These are phyloP conservation scores for Boletus sp. DNA, from an alignment of 768 basidiomycete species.

Conservation along the genomic window DNA sequence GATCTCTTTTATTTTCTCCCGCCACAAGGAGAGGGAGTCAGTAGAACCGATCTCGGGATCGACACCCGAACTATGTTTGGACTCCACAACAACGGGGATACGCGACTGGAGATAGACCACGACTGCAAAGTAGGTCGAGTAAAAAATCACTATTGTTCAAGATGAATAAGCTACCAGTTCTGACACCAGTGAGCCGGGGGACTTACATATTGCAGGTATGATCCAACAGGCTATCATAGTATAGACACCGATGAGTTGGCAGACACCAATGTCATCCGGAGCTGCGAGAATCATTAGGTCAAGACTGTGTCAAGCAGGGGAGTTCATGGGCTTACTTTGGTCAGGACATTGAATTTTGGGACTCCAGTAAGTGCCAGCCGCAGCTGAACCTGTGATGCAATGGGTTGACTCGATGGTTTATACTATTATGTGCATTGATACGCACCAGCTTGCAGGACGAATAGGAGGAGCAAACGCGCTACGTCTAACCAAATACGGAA, in stretches of 20 bases:
- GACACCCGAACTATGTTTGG: background rate
- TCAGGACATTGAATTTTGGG: constrained; percentile 43
- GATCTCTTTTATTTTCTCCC: constrained; percentile 2
- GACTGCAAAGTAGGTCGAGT: constrained; percentile 40
- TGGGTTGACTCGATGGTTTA: background rate
- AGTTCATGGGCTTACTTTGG: constrained; percentile 34
- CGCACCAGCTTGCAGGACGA: constrained; percentile 48
- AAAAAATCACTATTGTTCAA: constrained; percentile 39
- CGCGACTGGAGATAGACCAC: constrained; percentile 37
- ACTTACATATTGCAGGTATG: constrained; percentile 50
- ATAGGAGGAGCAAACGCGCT: constrained; percentile 46
- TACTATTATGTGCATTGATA: background rate
- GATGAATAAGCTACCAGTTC: constrained; percentile 3
- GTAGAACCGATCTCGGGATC: constrained; percentile 23
- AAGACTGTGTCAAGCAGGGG: background rate
- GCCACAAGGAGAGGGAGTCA: constrained; percentile 4
- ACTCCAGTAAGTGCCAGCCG: constrained; percentile 42
- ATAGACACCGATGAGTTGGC: constrained; percentile 47
- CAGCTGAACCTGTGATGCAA: constrained; percentile 39
- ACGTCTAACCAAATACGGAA: constrained; percentile 57
- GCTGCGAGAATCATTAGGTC: constrained; percentile 24
- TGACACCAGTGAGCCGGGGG: background rate
- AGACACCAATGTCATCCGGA: constrained; percentile 42
- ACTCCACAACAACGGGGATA: constrained; percentile 19
- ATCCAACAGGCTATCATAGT: constrained; percentile 55